Evolutionary conservation across 495 filamentous ascomycete species (phyloP).

Genomic region (Neurospora sp.): DNA sequence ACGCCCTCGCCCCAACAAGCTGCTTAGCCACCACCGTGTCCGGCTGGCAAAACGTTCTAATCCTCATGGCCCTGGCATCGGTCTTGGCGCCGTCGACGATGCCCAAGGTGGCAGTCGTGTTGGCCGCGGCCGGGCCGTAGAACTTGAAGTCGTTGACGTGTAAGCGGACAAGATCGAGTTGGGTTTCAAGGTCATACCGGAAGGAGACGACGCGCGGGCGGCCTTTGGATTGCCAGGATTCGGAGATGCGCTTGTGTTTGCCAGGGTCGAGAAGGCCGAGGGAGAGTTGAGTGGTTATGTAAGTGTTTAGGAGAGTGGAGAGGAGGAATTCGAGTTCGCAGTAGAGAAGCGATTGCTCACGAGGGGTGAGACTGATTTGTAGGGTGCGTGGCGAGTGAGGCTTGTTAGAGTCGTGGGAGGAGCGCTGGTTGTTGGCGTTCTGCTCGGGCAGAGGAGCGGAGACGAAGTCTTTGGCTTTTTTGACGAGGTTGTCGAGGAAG

Average conservation of each 20-base stretch:
- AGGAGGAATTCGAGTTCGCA: slow-evolving; percentile 35
- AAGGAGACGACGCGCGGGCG: slow-evolving; percentile 33
- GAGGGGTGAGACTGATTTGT: slow-evolving; percentile 29
- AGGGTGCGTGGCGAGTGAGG: slow-evolving; percentile 8
- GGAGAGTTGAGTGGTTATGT: slow-evolving; percentile 29
- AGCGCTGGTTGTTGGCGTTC: slow-evolving; percentile 13
- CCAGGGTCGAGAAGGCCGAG: slow-evolving; percentile 27
- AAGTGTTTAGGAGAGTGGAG: slow-evolving; percentile 24
- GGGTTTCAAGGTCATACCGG: slow-evolving; percentile 40
- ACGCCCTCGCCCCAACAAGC: slow-evolving; percentile 27
- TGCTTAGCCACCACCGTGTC: slow-evolving; percentile 40
- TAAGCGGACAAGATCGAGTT: slow-evolving; percentile 30
- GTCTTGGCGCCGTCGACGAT: slow-evolving; percentile 31
- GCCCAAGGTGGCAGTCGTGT: slow-evolving; percentile 15
- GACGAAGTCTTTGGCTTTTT: slow-evolving; percentile 36
- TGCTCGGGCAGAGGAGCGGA: slow-evolving; percentile 12
- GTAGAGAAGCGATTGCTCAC: slow-evolving; percentile 37
- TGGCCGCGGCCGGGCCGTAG: slow-evolving; percentile 23
- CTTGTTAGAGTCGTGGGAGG: slow-evolving; percentile 14
- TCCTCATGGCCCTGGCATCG: slow-evolving; percentile 28
- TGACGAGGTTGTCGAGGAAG: slow-evolving; percentile 29
- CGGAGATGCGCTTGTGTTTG: slow-evolving; percentile 25
- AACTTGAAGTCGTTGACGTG: slow-evolving; percentile 36
- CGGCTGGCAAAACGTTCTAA: slow-evolving; percentile 37
- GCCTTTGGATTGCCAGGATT: slow-evolving; percentile 32